These are phyloP conservation scores for Trifolium fragiferum DNA, from an alignment of 306 rosid genomes.

Conservation along the genomic window DNA sequence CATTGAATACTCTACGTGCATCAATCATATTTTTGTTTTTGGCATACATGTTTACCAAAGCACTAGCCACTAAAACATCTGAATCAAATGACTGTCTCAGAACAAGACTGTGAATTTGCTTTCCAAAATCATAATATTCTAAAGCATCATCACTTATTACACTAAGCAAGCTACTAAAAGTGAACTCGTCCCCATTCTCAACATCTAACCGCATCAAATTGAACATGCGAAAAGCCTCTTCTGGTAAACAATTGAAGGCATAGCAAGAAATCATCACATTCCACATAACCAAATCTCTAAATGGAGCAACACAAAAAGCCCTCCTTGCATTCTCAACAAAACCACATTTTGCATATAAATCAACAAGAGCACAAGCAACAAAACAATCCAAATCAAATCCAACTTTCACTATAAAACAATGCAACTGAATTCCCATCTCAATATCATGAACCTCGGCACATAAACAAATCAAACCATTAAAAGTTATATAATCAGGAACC, in stretches of 20 bases:
- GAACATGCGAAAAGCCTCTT: slow-evolving; percentile 55
- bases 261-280: slow-evolving; percentile 80
- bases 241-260: slow-evolving; percentile 51
- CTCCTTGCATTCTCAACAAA: slow-evolving; percentile 58
- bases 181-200: slow-evolving; percentile 65
- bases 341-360: slow-evolving; percentile 66
- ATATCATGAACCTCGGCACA: slow-evolving; percentile 54
- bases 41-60: slow-evolving; percentile 68
- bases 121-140: slow-evolving; percentile 54
- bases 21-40: slow-evolving; percentile 51
- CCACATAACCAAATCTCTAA: slow-evolving; percentile 73
- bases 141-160: slow-evolving; percentile 37
- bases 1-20: slow-evolving; percentile 55
- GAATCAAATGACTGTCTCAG: slow-evolving; percentile 57
- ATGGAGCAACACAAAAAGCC: slow-evolving; percentile 49
- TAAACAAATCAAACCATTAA: slow-evolving; percentile 58
- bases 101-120: slow-evolving; percentile 57
- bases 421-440: slow-evolving; percentile 66
- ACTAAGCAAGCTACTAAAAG: slow-evolving; percentile 66
- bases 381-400: slow-evolving; percentile 68
- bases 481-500: slow-evolving; percentile 62
- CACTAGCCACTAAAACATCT: slow-evolving; percentile 70
- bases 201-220: slow-evolving; percentile 56
- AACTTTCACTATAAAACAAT: slow-evolving; percentile 58
- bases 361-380: slow-evolving; percentile 64